Conservation (phyloP, 2,329 filamentous ascomycete species). For the Stagonosporopsis cucurbitacearum region DNA sequence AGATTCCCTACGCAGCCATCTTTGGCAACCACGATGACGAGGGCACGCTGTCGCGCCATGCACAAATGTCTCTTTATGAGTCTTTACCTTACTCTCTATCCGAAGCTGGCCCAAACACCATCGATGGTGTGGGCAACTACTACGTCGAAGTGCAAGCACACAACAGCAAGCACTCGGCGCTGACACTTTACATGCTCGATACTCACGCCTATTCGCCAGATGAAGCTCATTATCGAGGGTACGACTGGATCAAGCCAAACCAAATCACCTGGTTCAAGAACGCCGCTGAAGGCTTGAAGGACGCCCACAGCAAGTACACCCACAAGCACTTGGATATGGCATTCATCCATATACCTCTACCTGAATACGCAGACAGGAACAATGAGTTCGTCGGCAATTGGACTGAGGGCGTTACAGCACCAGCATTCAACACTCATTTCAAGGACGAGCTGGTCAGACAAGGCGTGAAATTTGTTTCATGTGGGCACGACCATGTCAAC, state of each 20-base stretch:
- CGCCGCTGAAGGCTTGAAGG: conserved; percentile 72
- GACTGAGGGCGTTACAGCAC: conserved; percentile 86
- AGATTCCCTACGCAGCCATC: conserved; percentile 90
- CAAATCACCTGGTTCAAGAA: conserved; percentile 95
- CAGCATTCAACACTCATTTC: conserved; percentile 90
- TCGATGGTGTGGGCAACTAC: conserved; percentile 95
- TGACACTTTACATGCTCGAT: conserved; percentile 95
- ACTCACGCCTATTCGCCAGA: conserved; percentile 92
- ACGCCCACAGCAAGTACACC: conserved; percentile 79
- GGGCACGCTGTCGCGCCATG: conserved; percentile 74
- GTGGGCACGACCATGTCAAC: conserved; percentile 95
- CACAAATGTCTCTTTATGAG: conserved; percentile 86
- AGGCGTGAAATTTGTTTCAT: conserved; percentile 84
- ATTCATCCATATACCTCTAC: conserved; percentile 96
- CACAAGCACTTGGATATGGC: conserved; percentile 94
- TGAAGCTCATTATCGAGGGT: conserved; percentile 85
- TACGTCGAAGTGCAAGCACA: conserved; percentile 87
- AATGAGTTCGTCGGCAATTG: conserved; percentile 71
- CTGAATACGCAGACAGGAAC: conserved; percentile 75
- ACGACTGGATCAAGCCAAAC: conserved; percentile 94
- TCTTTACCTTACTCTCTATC: conserved; percentile 88
- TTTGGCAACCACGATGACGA: conserved; percentile 99
- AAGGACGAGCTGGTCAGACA: conserved; percentile 86
- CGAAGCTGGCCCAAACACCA: conserved; percentile 77
- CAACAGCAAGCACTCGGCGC: conserved; percentile 82